Base-by-base conservation (phyloP, 2,329 filamentous ascomycete genomes). In the Spiromastix sp. region DNA sequence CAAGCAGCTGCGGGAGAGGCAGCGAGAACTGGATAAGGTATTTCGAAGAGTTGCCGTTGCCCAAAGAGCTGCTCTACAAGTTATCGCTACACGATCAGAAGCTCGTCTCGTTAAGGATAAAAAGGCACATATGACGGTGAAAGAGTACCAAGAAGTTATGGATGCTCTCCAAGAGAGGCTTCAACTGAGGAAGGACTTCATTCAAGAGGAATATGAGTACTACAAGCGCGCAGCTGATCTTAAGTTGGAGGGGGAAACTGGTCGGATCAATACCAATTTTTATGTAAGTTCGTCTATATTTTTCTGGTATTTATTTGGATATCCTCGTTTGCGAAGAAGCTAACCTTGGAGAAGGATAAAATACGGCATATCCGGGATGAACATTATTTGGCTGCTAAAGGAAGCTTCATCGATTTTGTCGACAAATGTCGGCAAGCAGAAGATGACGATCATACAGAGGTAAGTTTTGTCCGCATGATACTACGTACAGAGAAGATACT, bases 361-460 rank as follows among this genome's bases (percentile, higher is more conserved):
- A 44, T 46, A 11, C 41, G 42, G 18, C 42, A 55, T 34, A 50
- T 55, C 9, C 49, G 52, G 34, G 48, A 59, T n/a, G 60, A 64
- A 32, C 57, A 61, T 41, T 48, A 61, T 15, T 42, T 50, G 34
- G 59, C 58, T n/a, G 55, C 57, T 12, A 49, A 57, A 40, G 59
- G 60, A 24, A 57, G 55, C 9, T 60, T 58, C 36, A 57, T 61
- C 47, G 47, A 53, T 5, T 56, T 60, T 30, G 50, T 60, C 16
- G 54, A 59, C 36, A 55, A 57, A n/a, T 49, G 54, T 30, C 54
- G 52, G 20, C 55, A 54, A 26, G 58, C 54, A 11, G 55, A 57
- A 36, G 60, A 64, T 39, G 60, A 63, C 30, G 60, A 61, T 31
- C 56, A 61, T 34, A 64, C 60, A 17, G 57, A 56, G 45, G 57